phyloP scores from a whole-genome alignment of 805 yeast species.

The Crinitomyces ghanaensis region DNA sequence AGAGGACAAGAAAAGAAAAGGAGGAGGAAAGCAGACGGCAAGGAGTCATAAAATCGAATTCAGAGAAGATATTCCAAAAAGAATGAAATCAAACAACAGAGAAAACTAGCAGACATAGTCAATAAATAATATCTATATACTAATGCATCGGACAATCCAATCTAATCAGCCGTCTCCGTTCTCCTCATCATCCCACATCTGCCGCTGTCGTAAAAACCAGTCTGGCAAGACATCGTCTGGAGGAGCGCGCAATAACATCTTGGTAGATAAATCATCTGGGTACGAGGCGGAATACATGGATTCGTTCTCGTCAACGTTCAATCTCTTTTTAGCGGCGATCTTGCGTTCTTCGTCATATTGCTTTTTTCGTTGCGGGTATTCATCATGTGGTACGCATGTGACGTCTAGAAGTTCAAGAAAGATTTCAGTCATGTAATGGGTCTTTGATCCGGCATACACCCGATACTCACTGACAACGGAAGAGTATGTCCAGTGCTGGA shows the following conservation, averaged over 20 bases:
- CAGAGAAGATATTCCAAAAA: too few species aligned
- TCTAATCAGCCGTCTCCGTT: background rate
- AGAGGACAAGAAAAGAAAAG: too few species aligned
- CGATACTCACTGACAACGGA: slow-evolving; percentile 80
- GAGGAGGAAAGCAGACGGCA: too few species aligned
- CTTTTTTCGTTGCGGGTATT: slow-evolving; percentile 27
- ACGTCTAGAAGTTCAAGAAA: slow-evolving; percentile 64
- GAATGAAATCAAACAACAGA: too few species aligned
- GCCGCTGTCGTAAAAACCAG: slow-evolving; percentile 62
- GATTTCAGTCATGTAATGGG: slow-evolving; percentile 71
- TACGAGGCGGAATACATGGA: background rate
- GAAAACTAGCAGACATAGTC: too few species aligned
- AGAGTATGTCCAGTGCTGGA: slow-evolving; percentile 83
- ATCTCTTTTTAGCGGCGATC: slow-evolving; percentile 9
- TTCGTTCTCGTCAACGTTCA: background rate
- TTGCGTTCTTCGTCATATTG: slow-evolving; percentile 22
- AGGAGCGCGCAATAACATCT: slow-evolving; percentile 38
- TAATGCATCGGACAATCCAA: background rate
- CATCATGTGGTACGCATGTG: slow-evolving; percentile 46
- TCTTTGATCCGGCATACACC: slow-evolving; percentile 56
- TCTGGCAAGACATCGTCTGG: slow-evolving; percentile 51
- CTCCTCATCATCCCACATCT: slow-evolving; percentile 52
- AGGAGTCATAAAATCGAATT: slow-evolving; percentile 1
- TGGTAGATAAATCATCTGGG: slow-evolving; percentile 18
- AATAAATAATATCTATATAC: too few species aligned